Evolutionary conservation across 306 rosid genomes (phyloP).

Genomic region (Gastrolobium villosum): DNA sequence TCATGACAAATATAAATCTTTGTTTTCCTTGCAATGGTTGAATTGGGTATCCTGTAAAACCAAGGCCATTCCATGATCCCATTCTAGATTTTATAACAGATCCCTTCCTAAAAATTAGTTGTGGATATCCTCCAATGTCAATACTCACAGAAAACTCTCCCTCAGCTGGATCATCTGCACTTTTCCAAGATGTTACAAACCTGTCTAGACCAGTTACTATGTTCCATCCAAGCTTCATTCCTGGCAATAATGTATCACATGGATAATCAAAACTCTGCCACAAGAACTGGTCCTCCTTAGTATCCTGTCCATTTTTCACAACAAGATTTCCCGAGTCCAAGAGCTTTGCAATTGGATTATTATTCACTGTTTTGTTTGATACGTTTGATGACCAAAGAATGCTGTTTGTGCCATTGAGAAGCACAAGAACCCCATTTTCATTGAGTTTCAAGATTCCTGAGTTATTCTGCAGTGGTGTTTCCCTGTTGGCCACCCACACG

Average conservation of each 20-base stretch:
- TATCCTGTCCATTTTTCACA: no score
- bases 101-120: conserved; percentile 1
- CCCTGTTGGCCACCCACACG: no score
- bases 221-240: conserved; percentile 50
- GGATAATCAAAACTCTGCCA: conserved; percentile 54
- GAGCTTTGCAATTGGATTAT: no score
- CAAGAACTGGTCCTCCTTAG: background rate
- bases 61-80: conserved; percentile 50
- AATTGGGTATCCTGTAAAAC: conserved; percentile 17
- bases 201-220: conserved; percentile 34
- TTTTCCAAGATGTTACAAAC: conserved; percentile 42
- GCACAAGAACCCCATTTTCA: no score
- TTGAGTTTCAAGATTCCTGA: no score
- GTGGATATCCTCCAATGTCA: conserved; percentile 39
- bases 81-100: background rate
- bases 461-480: no score
- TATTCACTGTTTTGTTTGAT: no score
- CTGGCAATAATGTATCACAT: conserved; percentile 43
- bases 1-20: background rate
- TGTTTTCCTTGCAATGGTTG: background rate
- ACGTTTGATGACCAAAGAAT: no score
- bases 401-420: no score
- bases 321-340: no score
- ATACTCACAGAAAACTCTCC: conserved; percentile 28
- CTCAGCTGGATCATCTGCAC: conserved; percentile 35